Base-by-base conservation (phyloP, 2,329 filamentous ascomycete genomes). In the Fusarium compactum region DNA sequence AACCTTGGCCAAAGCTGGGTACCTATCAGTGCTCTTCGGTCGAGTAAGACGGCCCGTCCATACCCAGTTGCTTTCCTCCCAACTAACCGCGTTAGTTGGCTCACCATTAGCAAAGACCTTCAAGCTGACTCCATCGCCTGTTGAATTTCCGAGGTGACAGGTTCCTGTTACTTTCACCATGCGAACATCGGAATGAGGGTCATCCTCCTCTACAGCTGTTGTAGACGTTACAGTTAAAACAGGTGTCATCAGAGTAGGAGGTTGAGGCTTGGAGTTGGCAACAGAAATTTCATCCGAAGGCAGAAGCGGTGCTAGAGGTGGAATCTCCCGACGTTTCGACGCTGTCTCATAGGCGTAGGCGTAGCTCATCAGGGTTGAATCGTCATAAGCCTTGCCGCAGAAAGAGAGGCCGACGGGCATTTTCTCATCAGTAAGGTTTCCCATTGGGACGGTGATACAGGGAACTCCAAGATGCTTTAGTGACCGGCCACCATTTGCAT, bases 351-450 rank as follows among this genome's bases (percentile, higher is more conserved):
- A 76, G 1, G 72, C 73, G 27, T 65, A 66, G 0, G 73, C 74
- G 44, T 61, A 77, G 5, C 56, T 58, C 15, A 81, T 41, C 11
- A 82, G 32, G 0, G 70, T 67, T 3, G 45, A 58, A 58, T 88
- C 86, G 1, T 81, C 78, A 48, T 85, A 85, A 3, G 83, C 84
- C 34, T 80, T 84, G 0, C 82, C 83, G 0, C 82, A 84, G 71
- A 89, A 87, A 0, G 85, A 87, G 14, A 88, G 67, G 27, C 85
- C 85, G 1, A 87, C 80, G 0, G 86, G 86, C 82, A 89, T 86
- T 1, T 73, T 66, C 48, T 79, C 84, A 11, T 82, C 78, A 2
- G 66, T 71, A 78, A 87, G 80, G 2, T 80, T 60, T 0, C 86
- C 86, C 86, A 88, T 88, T 0, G 85, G 82, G 0, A 87, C 84